A percentile compares a stretch with the other conserved stretches of the same genome.
Conservation (phyloP, 2,329 filamentous ascomycete genomes). For the Albifimbria verrucaria region DNA sequence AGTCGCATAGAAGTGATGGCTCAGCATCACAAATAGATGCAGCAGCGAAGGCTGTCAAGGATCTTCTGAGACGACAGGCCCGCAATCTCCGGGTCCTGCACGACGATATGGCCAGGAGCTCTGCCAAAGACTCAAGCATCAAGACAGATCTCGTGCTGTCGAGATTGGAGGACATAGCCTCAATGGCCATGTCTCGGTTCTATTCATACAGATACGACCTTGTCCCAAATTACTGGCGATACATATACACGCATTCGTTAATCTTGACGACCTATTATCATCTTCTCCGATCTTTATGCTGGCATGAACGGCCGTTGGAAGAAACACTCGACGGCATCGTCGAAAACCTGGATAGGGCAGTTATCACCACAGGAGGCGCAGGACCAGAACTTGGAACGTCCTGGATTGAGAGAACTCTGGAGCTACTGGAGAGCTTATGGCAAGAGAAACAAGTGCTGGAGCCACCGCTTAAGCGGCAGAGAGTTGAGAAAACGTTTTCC, state of each 20-base stretch:
- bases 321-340: slow-evolving; percentile 53
- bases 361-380: slow-evolving; percentile 71
- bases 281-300: slow-evolving; percentile 15
- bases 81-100: slow-evolving; percentile 17
- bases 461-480: slow-evolving; percentile 18
- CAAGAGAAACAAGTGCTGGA: slow-evolving; percentile 6
- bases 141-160: slow-evolving; percentile 26
- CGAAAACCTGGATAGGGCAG: slow-evolving; percentile 66
- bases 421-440: slow-evolving; percentile 33
- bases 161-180: slow-evolving; percentile 54
- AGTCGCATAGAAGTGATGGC: too few species aligned
- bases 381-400: slow-evolving; percentile 42
- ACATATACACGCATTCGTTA: slow-evolving; percentile 68
- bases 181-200: slow-evolving; percentile 61
- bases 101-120: slow-evolving; percentile 5
- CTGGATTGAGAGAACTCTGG: slow-evolving; percentile 52
- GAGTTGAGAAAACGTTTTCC: slow-evolving; percentile 18
- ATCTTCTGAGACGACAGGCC: slow-evolving; percentile 28
- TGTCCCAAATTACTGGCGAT: slow-evolving; percentile 65
- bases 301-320: slow-evolving; percentile 8
- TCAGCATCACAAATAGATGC: neutral
- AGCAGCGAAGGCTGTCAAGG: slow-evolving; percentile 14
- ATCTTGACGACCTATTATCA: slow-evolving; percentile 56
- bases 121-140: neutral
- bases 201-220: slow-evolving; percentile 67